phyloP scores from a whole-genome alignment of 2,329 filamentous ascomycete species.

The Chaetomium olivaceum region DNA sequence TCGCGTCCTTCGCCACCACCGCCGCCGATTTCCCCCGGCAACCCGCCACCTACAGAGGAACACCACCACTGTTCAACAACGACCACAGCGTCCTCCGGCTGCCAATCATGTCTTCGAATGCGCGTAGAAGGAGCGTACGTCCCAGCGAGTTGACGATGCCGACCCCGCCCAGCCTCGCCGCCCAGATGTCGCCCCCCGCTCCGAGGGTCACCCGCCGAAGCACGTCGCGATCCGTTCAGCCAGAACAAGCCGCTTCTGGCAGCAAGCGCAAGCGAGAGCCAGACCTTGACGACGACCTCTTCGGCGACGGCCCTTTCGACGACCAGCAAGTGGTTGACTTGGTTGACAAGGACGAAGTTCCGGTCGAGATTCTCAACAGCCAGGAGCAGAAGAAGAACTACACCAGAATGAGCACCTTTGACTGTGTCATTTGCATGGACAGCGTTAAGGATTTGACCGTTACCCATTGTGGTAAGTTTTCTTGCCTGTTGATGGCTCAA shows the following conservation, averaged over 20 bases:
- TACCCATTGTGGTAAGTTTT: constrained; percentile 64
- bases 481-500: neutral
- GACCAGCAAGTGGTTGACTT: constrained; percentile 42
- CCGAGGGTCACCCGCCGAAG: neutral
- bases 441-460: constrained; percentile 58
- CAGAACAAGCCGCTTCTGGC: neutral
- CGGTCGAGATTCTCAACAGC: constrained; percentile 33
- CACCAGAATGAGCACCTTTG: constrained; percentile 56
- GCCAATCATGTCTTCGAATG: constrained; percentile 14
- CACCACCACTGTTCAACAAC: neutral
- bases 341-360: constrained; percentile 47
- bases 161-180: neutral
- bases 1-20: neutral
- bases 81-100: neutral
- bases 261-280: constrained; percentile 27
- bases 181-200: neutral
- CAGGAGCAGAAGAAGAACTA: constrained; percentile 47
- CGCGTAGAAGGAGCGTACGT: constrained; percentile 7
- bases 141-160: constrained; percentile 16
- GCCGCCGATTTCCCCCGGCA: neutral
- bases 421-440: constrained; percentile 70
- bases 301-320: constrained; percentile 32
- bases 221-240: constrained; percentile 1
- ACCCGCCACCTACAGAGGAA: neutral
- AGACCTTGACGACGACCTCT: constrained; percentile 31